Evolutionary conservation across 1,284 basidiomycete genomes (phyloP), one percentile per base, ranked within the genome.

Genomic region (Rhodotorula sp.): DNA sequence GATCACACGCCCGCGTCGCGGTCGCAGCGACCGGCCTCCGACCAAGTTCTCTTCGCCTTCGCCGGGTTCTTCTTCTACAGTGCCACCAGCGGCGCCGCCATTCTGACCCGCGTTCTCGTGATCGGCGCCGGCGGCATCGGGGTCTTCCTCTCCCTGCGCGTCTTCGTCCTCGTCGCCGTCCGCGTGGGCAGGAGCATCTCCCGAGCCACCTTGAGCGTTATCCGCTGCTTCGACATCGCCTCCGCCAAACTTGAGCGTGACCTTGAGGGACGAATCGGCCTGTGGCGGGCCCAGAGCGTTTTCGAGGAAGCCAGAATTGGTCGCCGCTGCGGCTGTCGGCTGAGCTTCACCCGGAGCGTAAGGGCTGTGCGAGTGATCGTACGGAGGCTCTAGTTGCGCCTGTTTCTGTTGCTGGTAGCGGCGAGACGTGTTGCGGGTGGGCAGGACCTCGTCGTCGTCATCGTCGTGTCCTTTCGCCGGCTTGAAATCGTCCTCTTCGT

Each of bases 381-480:
- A 48, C 26, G 15, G 2, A 12, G 48, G 48, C 60, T 48, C 50
- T 23, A 26, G n/a, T 23, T 38, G 60, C 47, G 47, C 60, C 18
- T 21, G 28, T 34, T 34, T 26, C 60, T 60, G 23, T 19, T 49
- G 47, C 8, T 60, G 60, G n/a, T 26, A 60, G 38, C n/a, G 58
- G 38, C 34, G 58, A 14, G 58, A 60, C 12, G 58, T 60, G 43
- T 47, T 60, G 58, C 23, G 58, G 38, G 58, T 60, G 28, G 58
- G 45, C n/a, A 28, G n/a, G 43, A 31, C 55, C 1, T 54, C 50
- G 31, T 65, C 57, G 3, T 64, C 68, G 10, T 50, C 58, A 28
- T 64, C 62, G 23, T 95, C 48, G 88, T 91, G 26, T 55, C 26
- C n/a, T n/a, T 26, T 16, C 54, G 49, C 49, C 8, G 54, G 52